These are phyloP conservation scores for Phylloporus rhodoxanthus DNA, from an alignment of 768 basidiomycete species.

Conservation along the genomic window DNA sequence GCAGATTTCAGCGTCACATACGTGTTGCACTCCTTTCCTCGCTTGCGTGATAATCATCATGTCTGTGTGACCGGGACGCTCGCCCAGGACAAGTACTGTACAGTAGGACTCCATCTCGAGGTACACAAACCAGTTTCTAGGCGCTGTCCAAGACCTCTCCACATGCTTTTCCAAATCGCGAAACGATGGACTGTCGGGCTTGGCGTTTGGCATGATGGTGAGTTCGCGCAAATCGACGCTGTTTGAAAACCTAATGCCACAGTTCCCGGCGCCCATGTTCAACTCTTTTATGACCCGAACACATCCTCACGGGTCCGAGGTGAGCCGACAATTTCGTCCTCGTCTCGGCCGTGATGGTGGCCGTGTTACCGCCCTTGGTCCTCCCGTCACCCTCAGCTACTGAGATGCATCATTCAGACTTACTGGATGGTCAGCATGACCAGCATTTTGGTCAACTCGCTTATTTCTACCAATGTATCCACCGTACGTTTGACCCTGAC, in stretches of 20 bases:
- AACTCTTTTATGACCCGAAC: slow-evolving; percentile 49
- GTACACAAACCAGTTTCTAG: slow-evolving; percentile 51
- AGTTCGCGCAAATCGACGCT: slow-evolving; percentile 42
- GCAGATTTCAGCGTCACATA: slow-evolving; percentile 44
- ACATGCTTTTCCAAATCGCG: slow-evolving; percentile 47
- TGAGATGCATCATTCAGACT: slow-evolving; percentile 34
- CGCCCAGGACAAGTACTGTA: slow-evolving; percentile 48
- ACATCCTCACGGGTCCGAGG: slow-evolving; percentile 42
- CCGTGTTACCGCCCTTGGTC: background rate
- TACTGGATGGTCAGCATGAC: slow-evolving; percentile 57
- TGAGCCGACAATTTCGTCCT: slow-evolving; percentile 15
- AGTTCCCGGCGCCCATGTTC: slow-evolving; percentile 48
- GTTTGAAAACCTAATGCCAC: slow-evolving; percentile 62
- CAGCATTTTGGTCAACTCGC: slow-evolving; percentile 34
- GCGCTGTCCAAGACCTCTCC: slow-evolving; percentile 44
- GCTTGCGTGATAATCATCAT: background rate
- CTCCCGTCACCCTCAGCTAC: no score
- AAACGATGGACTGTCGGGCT: slow-evolving; percentile 54
- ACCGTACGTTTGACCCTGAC: slow-evolving; percentile 17
- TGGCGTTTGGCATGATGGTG: slow-evolving; percentile 54
- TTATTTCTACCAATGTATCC: background rate
- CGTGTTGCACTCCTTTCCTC: slow-evolving; percentile 22
- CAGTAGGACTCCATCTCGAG: slow-evolving; percentile 39
- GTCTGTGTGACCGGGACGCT: slow-evolving; percentile 41
- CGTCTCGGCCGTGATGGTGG: background rate